These are phyloP conservation scores for Pseudopyricularia cyperi DNA, from an alignment of 2,329 filamentous ascomycete species.

Conservation along the genomic window DNA sequence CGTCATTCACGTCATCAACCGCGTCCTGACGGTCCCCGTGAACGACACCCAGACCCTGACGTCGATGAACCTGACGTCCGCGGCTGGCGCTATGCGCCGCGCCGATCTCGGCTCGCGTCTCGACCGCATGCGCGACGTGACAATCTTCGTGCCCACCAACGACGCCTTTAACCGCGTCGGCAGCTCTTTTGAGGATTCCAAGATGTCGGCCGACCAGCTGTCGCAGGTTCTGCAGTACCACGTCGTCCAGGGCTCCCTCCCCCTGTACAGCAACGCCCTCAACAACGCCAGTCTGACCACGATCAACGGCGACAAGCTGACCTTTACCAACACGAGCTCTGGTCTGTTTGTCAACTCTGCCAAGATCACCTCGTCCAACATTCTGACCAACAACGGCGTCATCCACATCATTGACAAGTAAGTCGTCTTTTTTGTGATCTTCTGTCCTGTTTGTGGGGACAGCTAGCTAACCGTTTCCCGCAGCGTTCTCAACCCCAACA, in stretches of 20 bases:
- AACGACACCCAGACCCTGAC: constrained; percentile 26
- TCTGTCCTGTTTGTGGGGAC: background rate
- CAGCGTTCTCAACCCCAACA: constrained; percentile 44
- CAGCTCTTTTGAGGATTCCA: constrained; percentile 25
- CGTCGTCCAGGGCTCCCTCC: constrained; percentile 39
- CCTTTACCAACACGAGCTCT: constrained; percentile 26
- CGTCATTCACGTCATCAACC: constrained; percentile 39
- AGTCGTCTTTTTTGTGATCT: constrained; percentile 9
- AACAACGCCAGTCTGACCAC: constrained; percentile 16
- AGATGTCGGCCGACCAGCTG: constrained; percentile 33
- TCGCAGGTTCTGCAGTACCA: constrained; percentile 49
- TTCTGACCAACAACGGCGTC: constrained; percentile 41
- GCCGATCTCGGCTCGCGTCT: constrained; percentile 28
- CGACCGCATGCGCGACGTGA: constrained; percentile 32
- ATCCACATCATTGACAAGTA: constrained; percentile 45
- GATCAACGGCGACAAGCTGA: constrained; percentile 33
- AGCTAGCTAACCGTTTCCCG: background rate
- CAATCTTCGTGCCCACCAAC: constrained; percentile 52
- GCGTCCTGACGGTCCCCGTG: constrained; percentile 30
- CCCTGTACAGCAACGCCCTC: constrained; percentile 31
- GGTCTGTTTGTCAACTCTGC: constrained; percentile 35
- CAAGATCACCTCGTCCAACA: constrained; percentile 31
- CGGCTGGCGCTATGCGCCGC: constrained; percentile 29
- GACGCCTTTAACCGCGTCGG: constrained; percentile 45
- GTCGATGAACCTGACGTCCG: constrained; percentile 28